phyloP scores from a whole-genome alignment of 345 rosid genomes.

The Ceriops zippeliana region DNA sequence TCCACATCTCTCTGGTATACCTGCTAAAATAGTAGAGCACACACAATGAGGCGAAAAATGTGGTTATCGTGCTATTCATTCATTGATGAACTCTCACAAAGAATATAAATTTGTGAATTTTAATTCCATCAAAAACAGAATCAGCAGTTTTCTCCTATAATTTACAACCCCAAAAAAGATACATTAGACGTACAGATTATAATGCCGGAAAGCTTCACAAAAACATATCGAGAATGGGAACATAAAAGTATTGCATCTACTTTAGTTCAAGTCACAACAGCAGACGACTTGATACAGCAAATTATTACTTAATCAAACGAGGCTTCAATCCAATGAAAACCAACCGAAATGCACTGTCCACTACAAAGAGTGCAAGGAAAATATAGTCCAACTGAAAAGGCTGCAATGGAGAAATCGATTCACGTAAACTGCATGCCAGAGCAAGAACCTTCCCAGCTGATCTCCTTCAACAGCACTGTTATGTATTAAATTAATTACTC shows the following conservation, averaged over 20 bases:
- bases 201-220: not conserved
- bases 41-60: not conserved
- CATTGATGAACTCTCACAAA: not conserved
- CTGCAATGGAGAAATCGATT: not conserved
- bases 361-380: not conserved
- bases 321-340: not conserved
- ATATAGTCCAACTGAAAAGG: not conserved
- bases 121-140: conserved; percentile 1
- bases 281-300: not conserved
- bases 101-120: no score
- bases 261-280: conserved; percentile 7
- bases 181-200: not conserved
- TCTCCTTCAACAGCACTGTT: conserved; percentile 2
- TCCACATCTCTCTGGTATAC: not conserved
- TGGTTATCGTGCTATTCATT: not conserved
- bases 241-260: not conserved
- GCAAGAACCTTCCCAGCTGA: not conserved
- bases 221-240: not conserved
- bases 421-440: not conserved
- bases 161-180: not conserved
- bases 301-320: not conserved
- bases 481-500: conserved; percentile 9
- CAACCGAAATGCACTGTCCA: conserved; percentile 3
- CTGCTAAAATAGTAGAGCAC: not conserved
- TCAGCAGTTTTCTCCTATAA: not conserved